Base-by-base conservation (phyloP, 2,329 filamentous ascomycete genomes). In the Phaeophleospora eucalypticola region DNA sequence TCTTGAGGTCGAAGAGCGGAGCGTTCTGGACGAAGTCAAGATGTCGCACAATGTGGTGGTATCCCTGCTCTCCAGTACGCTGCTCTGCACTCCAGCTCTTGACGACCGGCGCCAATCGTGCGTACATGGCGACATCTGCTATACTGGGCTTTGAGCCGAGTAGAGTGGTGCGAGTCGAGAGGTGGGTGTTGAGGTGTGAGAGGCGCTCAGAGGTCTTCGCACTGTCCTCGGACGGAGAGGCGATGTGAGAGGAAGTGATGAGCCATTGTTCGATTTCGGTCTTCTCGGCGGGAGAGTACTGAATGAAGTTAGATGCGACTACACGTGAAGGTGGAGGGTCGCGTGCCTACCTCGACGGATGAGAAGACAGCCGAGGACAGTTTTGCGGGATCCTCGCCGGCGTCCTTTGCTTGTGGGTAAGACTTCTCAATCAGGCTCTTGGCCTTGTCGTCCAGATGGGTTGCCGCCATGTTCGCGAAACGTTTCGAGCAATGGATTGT, bases 21-120 rank as follows among this genome's bases (percentile, higher is more conserved):
- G 87, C 85, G 74, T 95, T 95, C 76, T 97, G 91, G 55, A 97
- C 87, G 66, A 96, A 95, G 73, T 96, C 91, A 64, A 96, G 71
- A 67, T 88, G 86, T 57, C 91, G 87, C 48, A 96, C 87, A 57
- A 97, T 86, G 71, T 97, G 84, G 54, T 94, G 90, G 68, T 86
- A 85, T 52, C 91, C 91, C 54, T 89, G 79, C 73, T 95, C 83
- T 53, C 91, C 91, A 17, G 91, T 95, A 64, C 87, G 82, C 78
- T 95, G 82, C 72, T 96, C 89, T 38, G 85, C 72, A 2, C 79
- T 80, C 91, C 91, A 97, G 56, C 77, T 75, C 64, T 84, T 80
- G 49, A 95, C 87, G 33, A 85, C 65, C 10, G 89, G 86, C 1
- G 84, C 85, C 27, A 95, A 77, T 44, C 84, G 79, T 55, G 86